phyloP scores from a whole-genome alignment of 1,284 basidiomycete genomes.

The Trichosporon coremiiforme region DNA sequence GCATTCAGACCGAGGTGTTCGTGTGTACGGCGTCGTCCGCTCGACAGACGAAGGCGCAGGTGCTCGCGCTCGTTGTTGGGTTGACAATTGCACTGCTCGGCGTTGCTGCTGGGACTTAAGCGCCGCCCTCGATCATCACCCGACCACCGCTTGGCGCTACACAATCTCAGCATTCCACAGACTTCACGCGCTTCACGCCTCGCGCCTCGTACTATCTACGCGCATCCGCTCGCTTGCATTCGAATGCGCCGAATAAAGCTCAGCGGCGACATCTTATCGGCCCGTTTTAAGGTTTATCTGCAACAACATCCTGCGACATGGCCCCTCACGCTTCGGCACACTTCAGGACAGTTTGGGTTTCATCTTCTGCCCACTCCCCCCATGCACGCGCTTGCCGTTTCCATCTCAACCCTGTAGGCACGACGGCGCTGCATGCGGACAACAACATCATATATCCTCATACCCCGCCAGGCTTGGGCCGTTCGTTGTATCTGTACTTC shows the following conservation, averaged over 20 bases:
- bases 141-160: too few species aligned
- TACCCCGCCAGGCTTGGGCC: too few species aligned
- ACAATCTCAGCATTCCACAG: background rate
- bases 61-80: background rate
- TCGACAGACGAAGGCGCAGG: background rate
- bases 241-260: background rate
- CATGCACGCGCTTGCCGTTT: too few species aligned
- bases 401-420: too few species aligned
- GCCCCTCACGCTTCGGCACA: background rate
- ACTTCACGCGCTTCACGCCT: too few species aligned
- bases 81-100: background rate
- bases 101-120: background rate
- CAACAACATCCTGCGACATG: background rate
- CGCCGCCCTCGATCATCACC: background rate
- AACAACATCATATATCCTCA: background rate
- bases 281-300: conserved; percentile 1
- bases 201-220: background rate
- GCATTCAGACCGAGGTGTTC: background rate
- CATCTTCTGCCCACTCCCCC: background rate
- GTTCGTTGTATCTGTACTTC: too few species aligned
- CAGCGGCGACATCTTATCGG: background rate
- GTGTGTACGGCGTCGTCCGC: background rate
- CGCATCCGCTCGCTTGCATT: background rate
- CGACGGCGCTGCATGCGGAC: too few species aligned
- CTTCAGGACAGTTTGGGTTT: background rate